Base-by-base conservation (phyloP, 768 basidiomycete genomes). In the Stropharia rugosoannulata region DNA sequence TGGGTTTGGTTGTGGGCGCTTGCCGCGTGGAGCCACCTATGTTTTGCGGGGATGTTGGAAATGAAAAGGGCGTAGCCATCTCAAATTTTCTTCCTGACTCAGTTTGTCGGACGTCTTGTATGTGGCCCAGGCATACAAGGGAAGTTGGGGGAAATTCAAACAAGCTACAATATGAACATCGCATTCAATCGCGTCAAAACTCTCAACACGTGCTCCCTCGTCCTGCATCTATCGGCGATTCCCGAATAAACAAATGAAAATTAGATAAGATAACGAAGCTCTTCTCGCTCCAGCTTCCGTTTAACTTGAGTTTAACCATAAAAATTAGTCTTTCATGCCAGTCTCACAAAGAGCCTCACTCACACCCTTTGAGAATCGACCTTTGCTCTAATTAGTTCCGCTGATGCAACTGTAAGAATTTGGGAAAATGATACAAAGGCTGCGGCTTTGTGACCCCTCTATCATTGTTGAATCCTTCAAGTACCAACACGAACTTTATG, bases 181-280 rank as follows among this genome's bases (percentile, higher is more conserved):
- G 43, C 49, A 39, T 44, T 56, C 63, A 57, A 64, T 64, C 65
- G 65, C 65, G 65, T 66, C 65, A 64, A 64, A 66, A 62, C 65
- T 62, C 47, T 43, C 57, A 55, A 62, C 65, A 66, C 65, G 65
- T 66, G 65, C 60, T 61, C 48, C 11, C 51, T 50, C 39, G 47
- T 38, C 10, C 45, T 27, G 38, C 25, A 32, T 45, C 39, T 40
- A 38, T 40, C 39, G 57, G 59, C 43, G 40, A 48, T 18, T 41
- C 52, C 45, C 57, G 52, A 46, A 27, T 12, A 8, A 50, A 18
- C 49, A 39, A 12, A 38, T 25, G 27, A 15, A 32, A n/a, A 45
- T 44, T n/a, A n/a, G 43, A 18, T 16, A 18, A 12, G 43, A 22
- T 18, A 22, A 16, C 16, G 8, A 44, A 44, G 16, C 11, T 6